These are phyloP conservation scores for Pseudogymnoascus destructans DNA, from an alignment of 2,329 filamentous ascomycete species.

Conservation along the genomic window DNA sequence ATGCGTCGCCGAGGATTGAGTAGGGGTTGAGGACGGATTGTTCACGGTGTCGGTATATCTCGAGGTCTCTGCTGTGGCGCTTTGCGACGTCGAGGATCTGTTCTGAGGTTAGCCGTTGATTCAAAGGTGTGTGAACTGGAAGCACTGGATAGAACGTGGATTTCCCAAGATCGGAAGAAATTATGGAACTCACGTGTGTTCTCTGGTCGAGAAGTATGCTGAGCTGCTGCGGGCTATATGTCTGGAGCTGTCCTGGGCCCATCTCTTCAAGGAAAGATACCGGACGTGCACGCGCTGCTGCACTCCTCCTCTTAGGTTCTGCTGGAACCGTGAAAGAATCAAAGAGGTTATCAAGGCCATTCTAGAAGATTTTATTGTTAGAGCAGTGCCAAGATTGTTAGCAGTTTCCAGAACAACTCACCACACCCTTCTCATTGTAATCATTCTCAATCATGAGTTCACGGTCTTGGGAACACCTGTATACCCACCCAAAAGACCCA, in stretches of 20 bases:
- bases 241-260: slow-evolving; percentile 30
- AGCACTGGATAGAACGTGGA: neutral
- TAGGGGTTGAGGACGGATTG: neutral
- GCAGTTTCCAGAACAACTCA: neutral
- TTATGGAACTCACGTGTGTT: slow-evolving; percentile 31
- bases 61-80: neutral
- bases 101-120: neutral
- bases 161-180: neutral
- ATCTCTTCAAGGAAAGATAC: slow-evolving; percentile 28
- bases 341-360: slow-evolving; percentile 17
- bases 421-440: neutral
- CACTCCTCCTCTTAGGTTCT: slow-evolving; percentile 16
- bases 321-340: slow-evolving; percentile 17
- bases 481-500: slow-evolving; percentile 57
- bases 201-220: slow-evolving; percentile 37
- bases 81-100: slow-evolving; percentile 11
- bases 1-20: neutral
- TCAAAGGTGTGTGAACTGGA: neutral
- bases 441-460: slow-evolving; percentile 32
- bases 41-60: neutral
- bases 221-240: slow-evolving; percentile 37
- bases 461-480: slow-evolving; percentile 55
- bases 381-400: neutral
- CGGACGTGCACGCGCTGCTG: slow-evolving; percentile 17
- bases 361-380: neutral